A percentile compares a stretch with the other conserved stretches of the same genome.
Conservation (phyloP, 208 protist genomes). For the Leishmania turanica region DNA sequence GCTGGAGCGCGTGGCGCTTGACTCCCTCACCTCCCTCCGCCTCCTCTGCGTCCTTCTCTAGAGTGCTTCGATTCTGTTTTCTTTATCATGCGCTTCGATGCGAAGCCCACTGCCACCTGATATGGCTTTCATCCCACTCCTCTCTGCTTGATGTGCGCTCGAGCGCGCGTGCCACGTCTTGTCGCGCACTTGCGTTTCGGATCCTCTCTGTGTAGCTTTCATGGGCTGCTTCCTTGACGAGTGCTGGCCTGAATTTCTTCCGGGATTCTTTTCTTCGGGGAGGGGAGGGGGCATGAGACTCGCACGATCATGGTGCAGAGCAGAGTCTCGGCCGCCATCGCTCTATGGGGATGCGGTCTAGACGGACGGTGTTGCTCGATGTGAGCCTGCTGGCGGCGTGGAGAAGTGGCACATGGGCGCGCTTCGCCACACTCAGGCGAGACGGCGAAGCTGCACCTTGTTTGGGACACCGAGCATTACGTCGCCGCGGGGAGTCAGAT, state of each 20-base stretch:
- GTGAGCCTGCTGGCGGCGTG: not conserved
- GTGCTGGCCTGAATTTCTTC: not conserved
- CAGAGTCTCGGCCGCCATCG: not conserved
- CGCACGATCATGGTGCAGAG: not conserved
- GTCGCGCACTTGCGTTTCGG: not conserved
- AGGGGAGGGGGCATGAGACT: no score
- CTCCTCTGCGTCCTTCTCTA: not conserved
- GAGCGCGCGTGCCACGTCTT: not conserved
- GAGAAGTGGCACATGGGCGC: not conserved
- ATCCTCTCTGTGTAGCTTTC: not conserved
- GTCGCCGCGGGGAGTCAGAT: constrained; percentile 15
- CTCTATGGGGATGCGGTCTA: not conserved
- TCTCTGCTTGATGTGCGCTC: not conserved
- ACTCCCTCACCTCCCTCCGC: not conserved
- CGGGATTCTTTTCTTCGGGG: not conserved
- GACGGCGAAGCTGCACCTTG: not conserved
- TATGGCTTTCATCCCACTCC: not conserved
- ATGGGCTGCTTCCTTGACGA: not conserved
- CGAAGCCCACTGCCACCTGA: not conserved
- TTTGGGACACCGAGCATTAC: not conserved
- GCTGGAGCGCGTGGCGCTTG: no score
- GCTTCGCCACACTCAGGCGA: not conserved
- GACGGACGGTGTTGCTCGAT: not conserved
- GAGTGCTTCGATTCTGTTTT: no score
- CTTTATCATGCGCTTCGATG: not conserved